Evolutionary conservation across 129 eudicot genomes (phyloP), one percentile per base, ranked within the genome.

Genomic region (Logfia minima): DNA sequence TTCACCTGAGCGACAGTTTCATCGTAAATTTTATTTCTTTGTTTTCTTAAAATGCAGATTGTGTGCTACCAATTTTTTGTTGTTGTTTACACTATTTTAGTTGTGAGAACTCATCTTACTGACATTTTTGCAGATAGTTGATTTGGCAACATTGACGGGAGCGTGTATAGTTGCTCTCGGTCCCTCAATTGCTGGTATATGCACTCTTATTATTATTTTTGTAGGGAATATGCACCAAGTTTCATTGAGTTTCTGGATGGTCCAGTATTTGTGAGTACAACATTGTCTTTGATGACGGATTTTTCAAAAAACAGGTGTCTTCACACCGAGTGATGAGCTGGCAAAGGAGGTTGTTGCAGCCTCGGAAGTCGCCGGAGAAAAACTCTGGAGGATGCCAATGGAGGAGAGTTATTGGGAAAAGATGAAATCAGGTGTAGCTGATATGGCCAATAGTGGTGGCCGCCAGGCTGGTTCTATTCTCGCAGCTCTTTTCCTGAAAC

Each of bases 321-420:
- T 94, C 83, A 84, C 97, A 13, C 97, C 96, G 18, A 91, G 85
- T 74, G 98, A 94, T 86, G 93, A 91, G 62, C 88, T 94, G 75
- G 98, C 97, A 10, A 91, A 86, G 85, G 98, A 94, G 77, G 97
- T 91, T 9, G 23, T 90, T 52, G 87, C 82, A 39, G 97, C 98
- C 77, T 90, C 98, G 6, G 98, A 93, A 75, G 82, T 60, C 4
- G 81, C 86, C 8, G 98, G 98, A 66, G 98, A 93, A 80, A 91
- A 90, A 86, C 89, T 93, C 17, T 93, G 98, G 97, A 90, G 97
- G 66, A 52, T 93, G 93, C 98, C 98, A 4, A n/a, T 93, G 89
- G 98, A 93, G 85, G 98, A 93, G 32, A 90, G 98, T 77, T 93
- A 93, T 66, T 90, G 98, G 97, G 98, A 93, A 70, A 80, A 86